Evolutionary conservation across 495 filamentous ascomycete genomes (phyloP).

Genomic region (Tuber aestivum): DNA sequence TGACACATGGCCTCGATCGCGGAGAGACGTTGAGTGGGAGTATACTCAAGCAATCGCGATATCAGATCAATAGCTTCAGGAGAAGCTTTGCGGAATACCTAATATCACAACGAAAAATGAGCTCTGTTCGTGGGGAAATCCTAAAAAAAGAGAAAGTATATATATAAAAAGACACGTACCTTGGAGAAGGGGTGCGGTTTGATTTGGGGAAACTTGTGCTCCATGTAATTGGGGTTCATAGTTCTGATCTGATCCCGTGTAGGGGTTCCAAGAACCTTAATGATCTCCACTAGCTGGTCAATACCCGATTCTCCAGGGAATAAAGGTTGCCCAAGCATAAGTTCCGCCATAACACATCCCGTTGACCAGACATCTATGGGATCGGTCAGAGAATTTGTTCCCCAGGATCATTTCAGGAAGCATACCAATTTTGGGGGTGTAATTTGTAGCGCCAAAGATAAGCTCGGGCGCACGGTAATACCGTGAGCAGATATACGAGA

Average conservation of each 20-base stretch:
- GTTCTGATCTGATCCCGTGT: constrained; percentile 98
- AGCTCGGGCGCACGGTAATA: constrained; percentile 98
- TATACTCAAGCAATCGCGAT: constrained; percentile 88
- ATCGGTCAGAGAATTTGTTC: constrained; percentile 29
- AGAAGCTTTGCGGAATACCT: constrained; percentile 94
- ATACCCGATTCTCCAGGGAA: constrained; percentile 99
- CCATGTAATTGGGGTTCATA: constrained; percentile 99
- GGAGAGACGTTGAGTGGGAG: constrained; percentile 86
- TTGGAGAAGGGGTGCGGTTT: constrained; percentile 99
- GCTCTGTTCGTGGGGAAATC: constrained; percentile 30
- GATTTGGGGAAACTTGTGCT: constrained; percentile 99
- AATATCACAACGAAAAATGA: constrained; percentile 3
- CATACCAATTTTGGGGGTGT: constrained; percentile 99
- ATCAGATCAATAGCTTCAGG: constrained; percentile 91
- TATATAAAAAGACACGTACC: constrained; percentile 48
- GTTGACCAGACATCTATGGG: constrained; percentile 93
- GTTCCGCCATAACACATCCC: constrained; percentile 96
- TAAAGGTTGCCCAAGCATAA: constrained; percentile 97
- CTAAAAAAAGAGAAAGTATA: no score
- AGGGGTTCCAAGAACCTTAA: constrained; percentile 96
- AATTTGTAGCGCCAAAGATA: constrained; percentile 98
- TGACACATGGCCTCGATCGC: constrained; percentile 97
- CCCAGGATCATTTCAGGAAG: constrained; percentile 19
- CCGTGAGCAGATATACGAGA: constrained; percentile 98
- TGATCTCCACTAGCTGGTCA: constrained; percentile 97